Base-by-base conservation (phyloP, 371 early-diverging fungal species). In the Lichtheimia ornata region DNA sequence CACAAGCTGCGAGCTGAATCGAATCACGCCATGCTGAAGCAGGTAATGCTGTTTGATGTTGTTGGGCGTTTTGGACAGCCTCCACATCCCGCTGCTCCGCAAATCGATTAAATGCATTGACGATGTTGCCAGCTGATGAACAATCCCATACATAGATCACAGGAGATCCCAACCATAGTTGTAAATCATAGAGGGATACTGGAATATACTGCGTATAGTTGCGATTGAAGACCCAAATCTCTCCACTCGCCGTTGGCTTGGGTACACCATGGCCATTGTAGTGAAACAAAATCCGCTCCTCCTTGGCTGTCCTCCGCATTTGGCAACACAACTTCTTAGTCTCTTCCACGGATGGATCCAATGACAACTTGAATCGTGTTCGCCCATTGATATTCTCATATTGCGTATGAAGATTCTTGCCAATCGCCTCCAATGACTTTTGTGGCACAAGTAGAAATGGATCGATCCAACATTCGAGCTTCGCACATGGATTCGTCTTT, bases 201-300 rank as follows among this genome's bases (percentile, higher is more conserved):
- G 98, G 99, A 56, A 98, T 94, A 79, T 98, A 98, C 79, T 98
- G 98, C 17, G 97, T 97, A 80, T 94, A 97, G 61, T 88, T 88
- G 63, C 93, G 91, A 82, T 98, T 97, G 67, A 97, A 98, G 41
- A 96, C 97, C 99, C 99, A 98, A 43, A 97, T 89, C 72, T 98
- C 99, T 47, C 99, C 99, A 63, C 93, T 93, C 5, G 84, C 73
- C 2, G 98, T 97, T 4, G 98, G 97, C 58, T 91, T 91, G 13
- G 99, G 99, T 17, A 98, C 98, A 50, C 99, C 99, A 63, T 97
- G 97, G 15, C 99, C 99, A 63, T 98, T 98, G 82, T 97, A 98
- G 69, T 98, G 96, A 65, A 97, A 95, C 58, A 98, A 75, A 43
- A 97, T 88, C 5, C 99, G 84, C 59, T 97, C 97, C 58, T 96